Evolutionary conservation across 768 basidiomycete species (phyloP).

Genomic region (Tulasnella sp.): DNA sequence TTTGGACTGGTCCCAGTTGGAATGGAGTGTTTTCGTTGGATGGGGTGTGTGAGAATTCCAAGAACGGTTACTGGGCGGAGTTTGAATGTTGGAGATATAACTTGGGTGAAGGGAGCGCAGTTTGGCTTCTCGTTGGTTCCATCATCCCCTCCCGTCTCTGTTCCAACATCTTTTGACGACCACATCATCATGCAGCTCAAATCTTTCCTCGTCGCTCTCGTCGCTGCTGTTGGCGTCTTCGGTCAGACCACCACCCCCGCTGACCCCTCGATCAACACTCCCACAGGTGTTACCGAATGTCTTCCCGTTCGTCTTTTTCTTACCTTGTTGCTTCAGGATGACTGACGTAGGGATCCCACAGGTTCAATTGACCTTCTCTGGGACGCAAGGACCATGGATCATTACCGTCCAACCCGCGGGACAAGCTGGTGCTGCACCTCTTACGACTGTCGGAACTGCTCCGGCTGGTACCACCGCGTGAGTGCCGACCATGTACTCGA

Average conservation of each 20-base stretch:
- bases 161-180: neutral
- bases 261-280: slow-evolving; percentile 11
- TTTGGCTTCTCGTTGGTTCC: slow-evolving; percentile 2
- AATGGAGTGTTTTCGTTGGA: slow-evolving; percentile 1
- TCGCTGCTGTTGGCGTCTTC: slow-evolving; percentile 7
- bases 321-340: neutral
- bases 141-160: neutral
- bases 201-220: slow-evolving; percentile 1
- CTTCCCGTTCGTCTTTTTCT: slow-evolving; percentile 3
- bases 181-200: slow-evolving; percentile 1
- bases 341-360: neutral
- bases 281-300: neutral
- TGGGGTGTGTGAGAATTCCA: neutral
- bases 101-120: neutral
- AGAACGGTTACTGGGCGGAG: slow-evolving; percentile 1
- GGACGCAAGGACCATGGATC: slow-evolving; percentile 10
- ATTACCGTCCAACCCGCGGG: slow-evolving; percentile 23
- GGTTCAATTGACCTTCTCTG: slow-evolving; percentile 11
- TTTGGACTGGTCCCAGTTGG: slow-evolving; percentile 9
- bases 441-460: slow-evolving; percentile 19
- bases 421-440: slow-evolving; percentile 19
- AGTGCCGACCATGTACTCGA: neutral
- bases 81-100: slow-evolving; percentile 5
- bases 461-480: slow-evolving; percentile 1
- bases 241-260: neutral